A percentile compares a stretch with the other conserved stretches of the same genome.
phyloP scores from a whole-genome alignment of 306 rosid species.

The Urtica urens region DNA sequence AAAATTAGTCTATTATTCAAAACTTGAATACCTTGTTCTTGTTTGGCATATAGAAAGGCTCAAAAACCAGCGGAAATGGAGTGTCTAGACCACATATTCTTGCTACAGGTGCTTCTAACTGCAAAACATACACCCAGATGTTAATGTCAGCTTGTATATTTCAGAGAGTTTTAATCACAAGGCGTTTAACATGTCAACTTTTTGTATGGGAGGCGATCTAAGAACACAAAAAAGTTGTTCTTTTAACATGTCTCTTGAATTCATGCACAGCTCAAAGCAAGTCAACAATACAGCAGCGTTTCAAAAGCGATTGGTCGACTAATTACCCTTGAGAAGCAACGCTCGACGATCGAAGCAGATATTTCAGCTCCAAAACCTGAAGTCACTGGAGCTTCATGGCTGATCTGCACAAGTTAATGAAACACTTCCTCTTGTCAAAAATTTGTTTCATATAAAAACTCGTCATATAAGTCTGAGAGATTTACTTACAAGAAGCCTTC shows the following conservation, averaged over 20 bases:
- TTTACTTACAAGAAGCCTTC: conserved; percentile 79
- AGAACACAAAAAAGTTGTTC: no score
- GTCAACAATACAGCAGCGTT: neutral
- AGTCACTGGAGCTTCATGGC: conserved; percentile 96
- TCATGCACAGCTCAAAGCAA: no score
- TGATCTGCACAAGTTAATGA: conserved; percentile 47
- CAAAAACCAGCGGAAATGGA: conserved; percentile 92
- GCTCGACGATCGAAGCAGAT: conserved; percentile 76
- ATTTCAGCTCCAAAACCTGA: conserved; percentile 99
- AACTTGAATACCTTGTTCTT: conserved; percentile 57
- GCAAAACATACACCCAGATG: conserved; percentile 9
- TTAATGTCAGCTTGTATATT: no score
- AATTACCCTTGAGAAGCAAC: conserved; percentile 85
- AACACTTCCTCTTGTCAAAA: conserved; percentile 11
- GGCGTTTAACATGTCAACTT: neutral
- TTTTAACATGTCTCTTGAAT: no score
- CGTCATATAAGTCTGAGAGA: neutral
- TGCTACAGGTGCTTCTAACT: conserved; percentile 92
- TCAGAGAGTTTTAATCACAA: no score
- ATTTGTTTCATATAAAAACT: neutral
- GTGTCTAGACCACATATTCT: conserved; percentile 95
- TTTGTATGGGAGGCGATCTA: no score
- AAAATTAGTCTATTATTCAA: neutral
- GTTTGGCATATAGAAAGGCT: conserved; percentile 93
- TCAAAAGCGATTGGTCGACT: conserved; percentile 3